These are phyloP conservation scores for Tuber magnatum DNA, from an alignment of 495 filamentous ascomycete genomes.

Conservation along the genomic window DNA sequence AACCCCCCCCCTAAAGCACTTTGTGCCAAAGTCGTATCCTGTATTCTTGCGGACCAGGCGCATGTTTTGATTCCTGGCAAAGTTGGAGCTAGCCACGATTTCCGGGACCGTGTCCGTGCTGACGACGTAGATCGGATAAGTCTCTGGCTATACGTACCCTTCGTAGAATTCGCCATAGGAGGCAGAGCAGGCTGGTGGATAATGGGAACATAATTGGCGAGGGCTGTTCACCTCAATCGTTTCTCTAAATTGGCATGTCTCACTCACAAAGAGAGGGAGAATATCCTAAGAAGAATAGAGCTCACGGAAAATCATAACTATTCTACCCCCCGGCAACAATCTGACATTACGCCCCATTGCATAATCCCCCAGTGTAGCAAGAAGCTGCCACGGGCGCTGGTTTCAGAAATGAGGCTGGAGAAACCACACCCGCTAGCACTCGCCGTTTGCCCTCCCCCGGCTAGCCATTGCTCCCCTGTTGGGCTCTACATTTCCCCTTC, in stretches of 20 bases:
- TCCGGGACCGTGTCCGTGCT: conserved; percentile 53
- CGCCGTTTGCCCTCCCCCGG: conserved; percentile 46
- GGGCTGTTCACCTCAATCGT: conserved; percentile 39
- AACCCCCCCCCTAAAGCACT: too few species aligned
- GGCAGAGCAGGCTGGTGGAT: conserved; percentile 44
- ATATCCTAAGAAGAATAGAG: not conserved
- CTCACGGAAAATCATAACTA: conserved; percentile 30
- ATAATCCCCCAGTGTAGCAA: conserved; percentile 50
- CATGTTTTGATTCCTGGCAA: too few species aligned
- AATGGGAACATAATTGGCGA: conserved; percentile 49
- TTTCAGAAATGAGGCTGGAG: conserved; percentile 48
- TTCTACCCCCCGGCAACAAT: conserved; percentile 21
- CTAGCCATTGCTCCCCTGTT: too few species aligned
- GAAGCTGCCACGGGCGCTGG: conserved; percentile 49
- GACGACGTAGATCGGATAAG: conserved; percentile 55
- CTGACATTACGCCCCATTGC: conserved; percentile 46
- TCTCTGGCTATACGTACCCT: conserved; percentile 49
- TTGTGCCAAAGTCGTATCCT: not conserved
- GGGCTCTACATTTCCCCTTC: conserved; percentile 44
- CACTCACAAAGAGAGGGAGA: not conserved
- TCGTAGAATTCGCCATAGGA: conserved; percentile 40
- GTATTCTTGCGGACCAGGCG: conserved; percentile 46
- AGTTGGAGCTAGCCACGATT: conserved; percentile 55
- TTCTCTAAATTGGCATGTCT: not conserved
- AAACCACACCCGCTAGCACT: conserved; percentile 43